Percentiles rank a stretch among this genome's conserved stretches.
Evolutionary conservation across 169 alveolate genomes (phyloP).

Genomic region (Plasmodium vivax): DNA sequence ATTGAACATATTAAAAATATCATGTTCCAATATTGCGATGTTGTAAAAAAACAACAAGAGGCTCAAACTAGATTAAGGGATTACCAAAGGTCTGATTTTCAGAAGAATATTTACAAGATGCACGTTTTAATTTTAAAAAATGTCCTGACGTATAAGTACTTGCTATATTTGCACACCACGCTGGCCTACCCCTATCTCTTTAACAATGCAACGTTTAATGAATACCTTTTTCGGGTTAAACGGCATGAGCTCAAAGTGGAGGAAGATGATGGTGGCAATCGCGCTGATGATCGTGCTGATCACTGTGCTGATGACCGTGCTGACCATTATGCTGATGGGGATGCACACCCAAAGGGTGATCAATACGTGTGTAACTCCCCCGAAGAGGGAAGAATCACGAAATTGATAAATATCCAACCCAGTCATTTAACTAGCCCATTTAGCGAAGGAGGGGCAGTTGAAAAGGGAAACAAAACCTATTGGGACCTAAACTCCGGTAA

Average conservation of each 20-base stretch:
- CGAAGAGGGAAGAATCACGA: background rate
- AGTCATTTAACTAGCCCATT: background rate
- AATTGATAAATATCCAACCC: background rate
- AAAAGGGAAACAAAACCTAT: background rate
- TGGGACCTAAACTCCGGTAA: background rate
- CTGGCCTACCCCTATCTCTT: conserved; percentile 41
- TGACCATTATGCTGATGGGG: background rate
- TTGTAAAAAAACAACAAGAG: conserved; percentile 23
- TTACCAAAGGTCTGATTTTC: conserved; percentile 1
- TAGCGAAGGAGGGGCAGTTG: background rate
- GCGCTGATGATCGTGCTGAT: background rate
- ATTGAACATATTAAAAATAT: conserved; percentile 22
- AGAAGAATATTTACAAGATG: conserved; percentile 33
- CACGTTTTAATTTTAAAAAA: conserved; percentile 44
- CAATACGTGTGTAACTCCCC: background rate
- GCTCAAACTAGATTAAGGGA: conserved; percentile 40
- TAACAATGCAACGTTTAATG: conserved; percentile 26
- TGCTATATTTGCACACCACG: conserved; percentile 55
- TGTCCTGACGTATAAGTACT: conserved; percentile 41
- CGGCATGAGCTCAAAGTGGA: background rate
- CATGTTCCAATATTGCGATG: conserved; percentile 5
- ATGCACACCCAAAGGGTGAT: background rate
- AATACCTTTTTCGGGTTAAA: conserved; percentile 22
- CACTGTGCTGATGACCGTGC: background rate
- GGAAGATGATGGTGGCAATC: background rate